Percentiles rank a stretch among this genome's conserved stretches.
phyloP scores from a whole-genome alignment of 768 basidiomycete genomes.

The Leucogyrophana mollusca region DNA sequence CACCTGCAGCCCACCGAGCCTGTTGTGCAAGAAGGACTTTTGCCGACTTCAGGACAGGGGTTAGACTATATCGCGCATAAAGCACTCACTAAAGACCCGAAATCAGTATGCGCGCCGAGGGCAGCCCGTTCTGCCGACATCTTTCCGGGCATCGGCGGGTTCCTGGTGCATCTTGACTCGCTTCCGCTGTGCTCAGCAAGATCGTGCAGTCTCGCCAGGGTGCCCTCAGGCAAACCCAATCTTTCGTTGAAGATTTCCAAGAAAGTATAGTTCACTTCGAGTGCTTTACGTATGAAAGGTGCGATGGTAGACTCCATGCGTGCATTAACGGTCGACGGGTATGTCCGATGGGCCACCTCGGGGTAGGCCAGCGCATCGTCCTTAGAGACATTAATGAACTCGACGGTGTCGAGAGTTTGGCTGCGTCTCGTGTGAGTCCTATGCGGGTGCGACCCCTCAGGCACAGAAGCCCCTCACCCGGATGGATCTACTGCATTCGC shows the following conservation, averaged over 20 bases:
- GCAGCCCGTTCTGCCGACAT: slow-evolving; percentile 33
- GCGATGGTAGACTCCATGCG: slow-evolving; percentile 48
- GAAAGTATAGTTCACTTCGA: slow-evolving; percentile 52
- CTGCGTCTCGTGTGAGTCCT: slow-evolving; percentile 1
- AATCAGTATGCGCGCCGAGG: slow-evolving; percentile 71
- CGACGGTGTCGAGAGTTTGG: slow-evolving; percentile 44
- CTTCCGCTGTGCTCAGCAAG: slow-evolving; percentile 50
- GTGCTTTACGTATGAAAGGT: slow-evolving; percentile 58
- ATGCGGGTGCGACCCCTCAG: background rate
- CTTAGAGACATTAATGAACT: slow-evolving; percentile 68
- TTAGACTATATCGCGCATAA: background rate
- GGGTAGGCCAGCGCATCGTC: slow-evolving; percentile 70
- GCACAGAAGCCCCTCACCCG: slow-evolving; percentile 34
- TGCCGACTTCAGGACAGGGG: background rate
- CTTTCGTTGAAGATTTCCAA: slow-evolving; percentile 56
- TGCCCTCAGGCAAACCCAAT: slow-evolving; percentile 51
- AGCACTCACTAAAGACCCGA: slow-evolving; percentile 60
- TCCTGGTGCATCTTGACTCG: slow-evolving; percentile 55
- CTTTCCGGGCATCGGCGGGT: slow-evolving; percentile 36
- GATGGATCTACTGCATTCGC: slow-evolving; percentile 60
- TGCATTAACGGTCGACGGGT: slow-evolving; percentile 51
- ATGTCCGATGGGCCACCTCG: slow-evolving; percentile 46
- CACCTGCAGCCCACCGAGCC: slow-evolving; percentile 69
- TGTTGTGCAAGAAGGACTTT: slow-evolving; percentile 68
- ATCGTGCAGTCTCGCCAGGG: slow-evolving; percentile 42